Percentiles rank a stretch among this genome's conserved stretches.
These are phyloP conservation scores for Nitzschia palea DNA, from an alignment of 108 stramenopile species.

Conservation along the genomic window DNA sequence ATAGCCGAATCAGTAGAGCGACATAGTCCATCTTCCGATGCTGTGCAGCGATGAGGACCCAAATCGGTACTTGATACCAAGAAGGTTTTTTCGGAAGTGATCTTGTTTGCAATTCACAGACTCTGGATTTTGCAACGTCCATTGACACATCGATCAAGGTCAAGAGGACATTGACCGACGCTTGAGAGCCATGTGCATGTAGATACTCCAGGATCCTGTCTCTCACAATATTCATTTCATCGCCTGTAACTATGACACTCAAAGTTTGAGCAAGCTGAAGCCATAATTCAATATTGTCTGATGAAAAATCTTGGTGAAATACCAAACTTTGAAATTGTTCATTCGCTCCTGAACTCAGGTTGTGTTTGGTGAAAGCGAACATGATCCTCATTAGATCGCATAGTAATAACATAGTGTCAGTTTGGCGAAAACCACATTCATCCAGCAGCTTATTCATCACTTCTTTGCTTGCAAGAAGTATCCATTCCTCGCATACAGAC, in stretches of 20 bases:
- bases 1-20: not conserved
- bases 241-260: not conserved
- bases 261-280: not conserved
- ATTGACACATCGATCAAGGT: not conserved
- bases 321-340: not conserved
- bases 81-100: not conserved
- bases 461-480: not conserved
- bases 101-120: not conserved
- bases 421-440: not conserved
- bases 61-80: not conserved
- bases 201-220: not conserved
- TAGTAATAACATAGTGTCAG: not conserved
- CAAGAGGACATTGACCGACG: not conserved
- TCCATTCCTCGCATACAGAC: not conserved
- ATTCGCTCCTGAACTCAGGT: not conserved
- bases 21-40: not conserved
- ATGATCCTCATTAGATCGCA: not conserved
- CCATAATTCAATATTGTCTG: not conserved
- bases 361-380: not conserved
- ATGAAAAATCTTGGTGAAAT: not conserved
- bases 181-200: not conserved
- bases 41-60: not conserved
- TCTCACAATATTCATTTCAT: not conserved
- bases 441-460: not conserved
- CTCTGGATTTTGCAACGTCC: not conserved